Percentiles rank a stretch among this genome's conserved stretches.
These are phyloP conservation scores for Ogataea dorogensis DNA, from an alignment of 805 yeast species.

Conservation along the genomic window DNA sequence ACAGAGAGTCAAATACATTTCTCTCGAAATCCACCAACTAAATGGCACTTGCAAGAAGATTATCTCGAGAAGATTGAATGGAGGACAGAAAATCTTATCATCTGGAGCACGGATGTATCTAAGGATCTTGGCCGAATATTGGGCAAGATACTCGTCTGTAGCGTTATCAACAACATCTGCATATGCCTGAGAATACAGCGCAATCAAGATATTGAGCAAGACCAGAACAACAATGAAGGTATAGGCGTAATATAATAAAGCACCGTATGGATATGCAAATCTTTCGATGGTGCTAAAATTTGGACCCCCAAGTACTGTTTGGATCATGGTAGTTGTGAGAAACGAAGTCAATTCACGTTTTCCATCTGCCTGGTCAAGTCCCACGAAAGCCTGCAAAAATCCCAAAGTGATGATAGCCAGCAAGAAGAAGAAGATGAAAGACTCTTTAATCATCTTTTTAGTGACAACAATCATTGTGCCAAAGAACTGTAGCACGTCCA, in stretches of 20 bases:
- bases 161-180: constrained; percentile 79
- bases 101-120: constrained; percentile 88
- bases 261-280: constrained; percentile 84
- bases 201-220: constrained; percentile 78
- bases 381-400: constrained; percentile 82
- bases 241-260: constrained; percentile 72
- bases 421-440: constrained; percentile 76
- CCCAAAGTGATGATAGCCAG: constrained; percentile 71
- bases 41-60: constrained; percentile 46
- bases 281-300: constrained; percentile 65
- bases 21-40: constrained; percentile 35
- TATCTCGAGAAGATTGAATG: constrained; percentile 72
- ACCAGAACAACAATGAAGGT: constrained; percentile 73
- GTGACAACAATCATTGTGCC: constrained; percentile 88
- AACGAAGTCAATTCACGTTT: constrained; percentile 67
- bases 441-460: constrained; percentile 84
- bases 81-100: constrained; percentile 80
- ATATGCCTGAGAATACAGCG: constrained; percentile 82
- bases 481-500: constrained; percentile 77
- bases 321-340: constrained; percentile 61
- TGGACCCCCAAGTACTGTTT: constrained; percentile 74
- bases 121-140: constrained; percentile 80
- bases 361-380: constrained; percentile 87
- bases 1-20: constrained; percentile 40
- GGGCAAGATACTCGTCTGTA: constrained; percentile 78